These are phyloP conservation scores for Ramaria rubella DNA, from an alignment of 768 basidiomycete genomes.

Conservation along the genomic window DNA sequence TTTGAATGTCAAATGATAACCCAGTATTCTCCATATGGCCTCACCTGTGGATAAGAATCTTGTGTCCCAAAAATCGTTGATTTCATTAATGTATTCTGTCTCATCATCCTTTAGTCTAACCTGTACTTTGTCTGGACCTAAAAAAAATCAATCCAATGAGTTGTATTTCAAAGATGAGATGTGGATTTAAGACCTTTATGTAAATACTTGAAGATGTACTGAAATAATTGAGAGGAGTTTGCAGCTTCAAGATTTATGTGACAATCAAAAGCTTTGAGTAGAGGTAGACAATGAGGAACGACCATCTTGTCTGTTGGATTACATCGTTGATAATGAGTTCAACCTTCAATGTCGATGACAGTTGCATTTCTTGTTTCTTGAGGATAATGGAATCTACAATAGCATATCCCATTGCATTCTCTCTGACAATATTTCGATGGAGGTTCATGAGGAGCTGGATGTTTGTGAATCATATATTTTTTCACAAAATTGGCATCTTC, in stretches of 20 bases:
- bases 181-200: slow-evolving; percentile 31
- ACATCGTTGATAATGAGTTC: slow-evolving; percentile 25
- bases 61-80: slow-evolving; percentile 29
- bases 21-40: slow-evolving; percentile 32
- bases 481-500: no score
- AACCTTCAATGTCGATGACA: slow-evolving; percentile 22
- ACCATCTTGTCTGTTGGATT: slow-evolving; percentile 21
- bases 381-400: slow-evolving; percentile 21
- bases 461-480: slow-evolving; percentile 33
- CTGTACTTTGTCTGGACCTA: slow-evolving; percentile 16
- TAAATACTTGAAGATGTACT: slow-evolving; percentile 36
- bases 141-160: background rate
- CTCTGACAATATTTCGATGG: slow-evolving; percentile 26
- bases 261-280: slow-evolving; percentile 25
- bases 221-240: slow-evolving; percentile 26
- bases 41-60: slow-evolving; percentile 31
- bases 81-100: no score
- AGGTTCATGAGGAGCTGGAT: slow-evolving; percentile 15
- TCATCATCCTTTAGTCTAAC: no score
- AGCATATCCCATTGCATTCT: slow-evolving; percentile 11
- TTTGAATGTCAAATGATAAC: slow-evolving; percentile 29
- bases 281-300: slow-evolving; percentile 24
- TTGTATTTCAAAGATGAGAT: background rate
- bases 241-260: slow-evolving; percentile 34
- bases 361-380: slow-evolving; percentile 18